Percentiles rank a stretch among this genome's conserved stretches.
Conservation (phyloP, 768 basidiomycete species). For the Suillus spraguei region DNA sequence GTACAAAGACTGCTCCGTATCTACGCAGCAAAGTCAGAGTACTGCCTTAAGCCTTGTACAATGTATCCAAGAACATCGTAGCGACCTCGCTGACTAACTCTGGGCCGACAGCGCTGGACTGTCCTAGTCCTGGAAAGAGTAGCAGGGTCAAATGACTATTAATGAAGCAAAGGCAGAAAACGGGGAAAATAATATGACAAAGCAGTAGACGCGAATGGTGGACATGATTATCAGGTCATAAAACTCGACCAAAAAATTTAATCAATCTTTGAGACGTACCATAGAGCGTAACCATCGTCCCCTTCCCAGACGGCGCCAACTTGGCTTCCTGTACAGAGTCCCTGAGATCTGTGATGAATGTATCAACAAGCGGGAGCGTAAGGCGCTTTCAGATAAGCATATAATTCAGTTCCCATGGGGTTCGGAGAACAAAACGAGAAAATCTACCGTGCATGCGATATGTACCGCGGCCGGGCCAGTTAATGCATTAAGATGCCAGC, state of each 20-base stretch:
- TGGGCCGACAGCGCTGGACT: slow-evolving; percentile 81
- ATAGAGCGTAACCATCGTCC: slow-evolving; percentile 90
- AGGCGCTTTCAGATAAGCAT: slow-evolving; percentile 52
- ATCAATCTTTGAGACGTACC: slow-evolving; percentile 49
- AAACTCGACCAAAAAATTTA: neutral
- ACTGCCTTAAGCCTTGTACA: slow-evolving; percentile 71
- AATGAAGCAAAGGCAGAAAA: slow-evolving; percentile 4
- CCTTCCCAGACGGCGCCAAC: slow-evolving; percentile 61
- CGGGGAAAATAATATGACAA: neutral
- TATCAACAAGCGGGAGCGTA: slow-evolving; percentile 76
- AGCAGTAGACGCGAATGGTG: slow-evolving; percentile 7
- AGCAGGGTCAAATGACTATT: neutral
- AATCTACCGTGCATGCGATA: slow-evolving; percentile 87
- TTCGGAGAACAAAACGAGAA: neutral
- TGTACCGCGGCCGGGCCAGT: slow-evolving; percentile 82
- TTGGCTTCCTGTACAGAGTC: slow-evolving; percentile 76
- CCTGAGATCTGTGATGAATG: slow-evolving; percentile 83
- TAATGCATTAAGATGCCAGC: slow-evolving; percentile 93
- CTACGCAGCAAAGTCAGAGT: neutral
- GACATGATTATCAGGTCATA: neutral
- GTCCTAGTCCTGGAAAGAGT: slow-evolving; percentile 63
- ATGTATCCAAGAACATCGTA: slow-evolving; percentile 76
- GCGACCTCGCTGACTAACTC: slow-evolving; percentile 78
- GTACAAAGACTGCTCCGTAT: neutral
- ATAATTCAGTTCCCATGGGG: neutral